phyloP scores from a whole-genome alignment of 78 protist genomes.

The Bodo saltans region DNA sequence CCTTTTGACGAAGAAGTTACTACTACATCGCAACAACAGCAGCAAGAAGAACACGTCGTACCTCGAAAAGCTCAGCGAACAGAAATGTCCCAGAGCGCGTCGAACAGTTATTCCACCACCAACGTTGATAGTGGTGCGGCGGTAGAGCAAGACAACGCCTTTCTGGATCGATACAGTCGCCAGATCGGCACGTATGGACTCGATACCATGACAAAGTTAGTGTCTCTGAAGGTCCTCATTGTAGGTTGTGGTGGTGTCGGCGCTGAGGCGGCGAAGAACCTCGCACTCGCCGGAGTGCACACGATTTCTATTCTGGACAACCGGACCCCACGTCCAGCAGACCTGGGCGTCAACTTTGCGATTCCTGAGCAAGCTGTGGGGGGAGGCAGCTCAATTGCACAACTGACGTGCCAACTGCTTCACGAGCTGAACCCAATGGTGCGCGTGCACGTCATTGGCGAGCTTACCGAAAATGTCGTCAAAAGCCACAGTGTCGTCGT shows the following conservation, averaged over 20 bases:
- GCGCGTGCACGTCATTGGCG: not conserved
- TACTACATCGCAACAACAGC: too few species aligned
- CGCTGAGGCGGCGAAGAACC: constrained; percentile 22
- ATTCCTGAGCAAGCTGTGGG: constrained; percentile 22
- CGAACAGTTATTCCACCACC: too few species aligned
- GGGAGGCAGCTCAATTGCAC: constrained; percentile 18
- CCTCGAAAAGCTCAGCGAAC: too few species aligned
- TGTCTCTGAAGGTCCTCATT: not conserved
- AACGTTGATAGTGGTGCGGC: too few species aligned
- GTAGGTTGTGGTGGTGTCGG: constrained; percentile 7
- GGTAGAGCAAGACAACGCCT: too few species aligned
- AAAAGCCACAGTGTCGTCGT: not conserved
- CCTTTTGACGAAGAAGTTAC: too few species aligned
- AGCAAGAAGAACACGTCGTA: too few species aligned
- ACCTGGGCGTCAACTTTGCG: constrained; percentile 57
- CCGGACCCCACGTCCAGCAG: constrained; percentile 20
- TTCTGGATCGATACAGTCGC: not conserved
- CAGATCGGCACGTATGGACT: constrained; percentile 18
- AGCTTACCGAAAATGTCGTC: not conserved
- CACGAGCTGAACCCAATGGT: constrained; percentile 35
- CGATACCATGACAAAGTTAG: not conserved
- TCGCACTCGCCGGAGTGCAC: constrained; percentile 66
- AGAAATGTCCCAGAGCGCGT: too few species aligned
- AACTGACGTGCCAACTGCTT: not conserved
- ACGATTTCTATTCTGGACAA: constrained; percentile 74